Percentiles rank a stretch among this genome's conserved stretches.
phyloP scores from a whole-genome alignment of 78 protist genomes.

The Speleostelium caveatum region DNA sequence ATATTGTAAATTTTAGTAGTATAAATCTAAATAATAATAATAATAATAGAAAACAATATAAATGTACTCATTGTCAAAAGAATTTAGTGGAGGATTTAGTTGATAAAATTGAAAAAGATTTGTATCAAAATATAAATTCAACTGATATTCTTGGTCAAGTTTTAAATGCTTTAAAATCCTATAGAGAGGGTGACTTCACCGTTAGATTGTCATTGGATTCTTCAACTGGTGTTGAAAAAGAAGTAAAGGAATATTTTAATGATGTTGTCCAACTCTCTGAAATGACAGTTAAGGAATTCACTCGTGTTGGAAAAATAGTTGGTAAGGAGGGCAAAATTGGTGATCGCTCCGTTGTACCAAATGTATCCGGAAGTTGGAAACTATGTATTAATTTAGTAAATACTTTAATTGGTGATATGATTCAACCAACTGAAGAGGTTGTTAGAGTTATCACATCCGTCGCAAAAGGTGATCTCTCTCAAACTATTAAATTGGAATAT shows the following conservation, averaged over 20 bases:
- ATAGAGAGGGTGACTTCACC: slow-evolving; percentile 60
- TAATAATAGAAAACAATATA: neutral
- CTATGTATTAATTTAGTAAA: slow-evolving; percentile 50
- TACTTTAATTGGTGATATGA: slow-evolving; percentile 70
- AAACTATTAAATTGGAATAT: slow-evolving; percentile 56
- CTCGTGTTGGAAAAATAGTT: slow-evolving; percentile 49
- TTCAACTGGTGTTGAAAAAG: slow-evolving; percentile 22
- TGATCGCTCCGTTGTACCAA: slow-evolving; percentile 29
- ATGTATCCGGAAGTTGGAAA: slow-evolving; percentile 60
- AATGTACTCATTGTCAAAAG: neutral
- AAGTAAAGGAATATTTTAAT: slow-evolving; percentile 28
- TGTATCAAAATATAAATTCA: neutral
- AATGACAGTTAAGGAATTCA: slow-evolving; percentile 28
- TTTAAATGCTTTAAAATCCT: neutral
- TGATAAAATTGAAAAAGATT: neutral
- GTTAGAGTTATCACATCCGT: slow-evolving; percentile 61
- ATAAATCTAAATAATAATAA: neutral
- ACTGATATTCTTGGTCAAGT: neutral
- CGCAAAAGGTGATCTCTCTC: slow-evolving; percentile 75
- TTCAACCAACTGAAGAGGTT: slow-evolving; percentile 67
- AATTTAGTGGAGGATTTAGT: neutral
- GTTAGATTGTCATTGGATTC: neutral
- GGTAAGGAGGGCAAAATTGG: slow-evolving; percentile 68
- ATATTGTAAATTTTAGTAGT: neutral
- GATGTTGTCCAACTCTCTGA: slow-evolving; percentile 32